Base-by-base conservation (phyloP, 2,329 filamentous ascomycete species). In the Hypoxylon sp. region DNA sequence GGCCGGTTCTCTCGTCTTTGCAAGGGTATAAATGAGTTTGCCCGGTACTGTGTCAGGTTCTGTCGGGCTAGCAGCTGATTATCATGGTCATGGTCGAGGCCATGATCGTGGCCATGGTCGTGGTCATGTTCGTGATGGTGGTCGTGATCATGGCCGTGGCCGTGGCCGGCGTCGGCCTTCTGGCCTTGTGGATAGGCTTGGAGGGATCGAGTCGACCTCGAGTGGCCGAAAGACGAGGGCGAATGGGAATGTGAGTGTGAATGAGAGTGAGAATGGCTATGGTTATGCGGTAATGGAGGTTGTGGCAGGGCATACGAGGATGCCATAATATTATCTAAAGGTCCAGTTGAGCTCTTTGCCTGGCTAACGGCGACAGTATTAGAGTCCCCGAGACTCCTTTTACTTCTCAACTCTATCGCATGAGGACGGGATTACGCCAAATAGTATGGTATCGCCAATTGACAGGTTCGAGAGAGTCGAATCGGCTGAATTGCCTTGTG, bases 281-380 rank as follows among this genome's bases (percentile, higher is more conserved):
- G 80, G 61, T 80, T 80, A 68, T 83, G 83, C 54, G 82, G 81
- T 46, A 85, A 75, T 38, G 83, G 79, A 33, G 84, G 80, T 33
- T 83, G 80, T n/a, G 85, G 85, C 57, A 87, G 75, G 53, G 81
- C 79, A 73, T 85, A 87, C 20, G 85, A 82, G 36, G 84, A 83
- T 64, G 83, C 80, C 82, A 85, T 85, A 60, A 61, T 77, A 48
- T 56, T 44, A 53, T 3, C 48, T 24, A 55, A 52, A 48, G 45
- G 36, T 53, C 46, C 33, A 24, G 33, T 33, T 54, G 33, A 45
- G 14, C 20, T 46, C 24, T 55, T 50, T 50, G 38, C 38, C 30
- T 51, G 36, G 18, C 42, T 44, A 26, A 32, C n/a, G 44, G 20
- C 42, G 42, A 40, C 18, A 22, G 42, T 56, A 26, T 38, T 38